These are phyloP conservation scores for Penicillium paxilli DNA, from an alignment of 495 filamentous ascomycete species.

Conservation along the genomic window DNA sequence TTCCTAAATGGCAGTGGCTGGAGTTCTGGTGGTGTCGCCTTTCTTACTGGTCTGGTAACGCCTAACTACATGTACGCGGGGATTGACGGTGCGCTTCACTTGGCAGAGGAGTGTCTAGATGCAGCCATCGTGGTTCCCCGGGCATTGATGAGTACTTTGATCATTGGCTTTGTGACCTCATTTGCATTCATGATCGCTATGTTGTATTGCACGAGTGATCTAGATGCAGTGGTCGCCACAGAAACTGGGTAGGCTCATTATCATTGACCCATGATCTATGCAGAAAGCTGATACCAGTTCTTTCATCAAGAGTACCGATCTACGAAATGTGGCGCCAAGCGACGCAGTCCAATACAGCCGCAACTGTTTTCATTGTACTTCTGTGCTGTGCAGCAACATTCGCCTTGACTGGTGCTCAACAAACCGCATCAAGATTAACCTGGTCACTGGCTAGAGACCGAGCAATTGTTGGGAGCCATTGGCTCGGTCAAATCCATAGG, in stretches of 20 bases:
- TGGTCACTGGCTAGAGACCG: conserved; percentile 42
- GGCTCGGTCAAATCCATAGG: conserved; percentile 17
- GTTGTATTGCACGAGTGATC: conserved; percentile 28
- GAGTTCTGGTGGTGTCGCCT: conserved; percentile 26
- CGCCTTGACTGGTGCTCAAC: conserved; percentile 26
- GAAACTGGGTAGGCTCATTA: conserved; percentile 19
- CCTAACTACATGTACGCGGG: conserved; percentile 32
- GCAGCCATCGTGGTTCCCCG: conserved; percentile 24
- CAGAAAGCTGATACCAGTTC: background rate
- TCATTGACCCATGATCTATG: too few species aligned
- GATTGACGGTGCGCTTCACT: conserved; percentile 35
- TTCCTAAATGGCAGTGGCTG: conserved; percentile 34
- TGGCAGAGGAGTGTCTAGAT: conserved; percentile 33
- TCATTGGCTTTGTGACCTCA: conserved; percentile 29
- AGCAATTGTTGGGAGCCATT: conserved; percentile 18
- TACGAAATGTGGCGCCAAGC: conserved; percentile 30
- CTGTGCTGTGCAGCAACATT: conserved; percentile 24
- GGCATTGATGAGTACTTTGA: conserved; percentile 27
- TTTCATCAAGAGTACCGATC: conserved; percentile 15
- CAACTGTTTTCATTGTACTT: conserved; percentile 24
- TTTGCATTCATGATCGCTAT: conserved; percentile 30
- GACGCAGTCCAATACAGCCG: conserved; percentile 23
- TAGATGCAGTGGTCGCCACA: conserved; percentile 15
- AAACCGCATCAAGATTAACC: conserved; percentile 37
- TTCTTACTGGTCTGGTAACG: conserved; percentile 29